Base-by-base conservation (phyloP, 179 eudicot species). In the Drosera spatulata region DNA sequence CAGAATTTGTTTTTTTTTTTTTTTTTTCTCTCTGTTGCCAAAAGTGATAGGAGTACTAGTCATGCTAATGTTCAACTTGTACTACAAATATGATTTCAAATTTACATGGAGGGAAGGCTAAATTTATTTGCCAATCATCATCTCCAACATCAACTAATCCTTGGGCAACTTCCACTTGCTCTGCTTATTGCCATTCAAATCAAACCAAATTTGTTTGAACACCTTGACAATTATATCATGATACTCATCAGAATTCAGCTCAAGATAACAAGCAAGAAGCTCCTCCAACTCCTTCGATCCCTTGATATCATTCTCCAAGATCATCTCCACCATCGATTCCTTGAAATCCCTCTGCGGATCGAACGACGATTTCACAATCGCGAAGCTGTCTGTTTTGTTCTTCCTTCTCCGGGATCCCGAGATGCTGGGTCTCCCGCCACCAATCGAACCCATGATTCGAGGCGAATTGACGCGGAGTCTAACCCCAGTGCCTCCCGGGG, bases 291-390 rank as follows among this genome's bases (percentile, higher is more conserved):
- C 86, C 59, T 76, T 72, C 0, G 84, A 66, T 2, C 70, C 65
- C 65, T 66, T 40, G 41, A 82, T 79, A 39, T 77, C 70, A 11
- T 82, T 82, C 65, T 79, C 81, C 55, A 74, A 59, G 0, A 82
- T 77, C 86, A 82, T 82, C 73, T 82, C 86, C 71, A 71, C 68
- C 86, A 82, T 82, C 9, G 86, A 82, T 0, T 82, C 84, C 63
- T 58, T 74, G 56, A 82, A 82, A 52, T 82, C 86, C 39, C 55
- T 71, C 40, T 66, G 64, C 0, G 86, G 86, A 61, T 82, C 86
- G 12, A 67, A 45, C 2, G 86, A 76, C 2, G 84, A 73, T 68
- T 82, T 82, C 50, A 79, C 86, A 3, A 82, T 61, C 1, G 84
- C 86, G 41, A 82, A 55, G 64, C 80, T 76, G 47, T 72, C 71